Percentiles rank a stretch among this genome's conserved stretches.
phyloP scores from a whole-genome alignment of 371 early-diverging fungal species.

The Mucor velutinosus region DNA sequence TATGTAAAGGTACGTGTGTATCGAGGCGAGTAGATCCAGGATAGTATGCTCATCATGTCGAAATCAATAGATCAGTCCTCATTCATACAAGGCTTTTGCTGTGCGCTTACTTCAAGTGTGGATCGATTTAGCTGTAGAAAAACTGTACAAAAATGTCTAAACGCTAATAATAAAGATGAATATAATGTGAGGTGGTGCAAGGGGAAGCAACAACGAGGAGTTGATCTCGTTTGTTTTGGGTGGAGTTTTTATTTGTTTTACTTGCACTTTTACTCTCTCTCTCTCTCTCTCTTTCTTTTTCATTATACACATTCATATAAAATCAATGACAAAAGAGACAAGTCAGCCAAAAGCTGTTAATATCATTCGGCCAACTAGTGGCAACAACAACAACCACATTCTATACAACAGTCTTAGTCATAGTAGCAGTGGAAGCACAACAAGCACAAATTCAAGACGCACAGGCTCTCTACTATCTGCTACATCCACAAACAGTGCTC shows the following conservation, averaged over 20 bases:
- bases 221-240: background rate
- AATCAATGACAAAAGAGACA: slow-evolving; percentile 27
- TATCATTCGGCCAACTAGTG: slow-evolving; percentile 25
- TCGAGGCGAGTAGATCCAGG: background rate
- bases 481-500: slow-evolving; percentile 8
- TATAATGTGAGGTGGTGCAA: background rate
- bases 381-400: background rate
- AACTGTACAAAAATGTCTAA: background rate
- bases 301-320: background rate
- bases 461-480: slow-evolving; percentile 7
- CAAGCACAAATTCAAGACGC: slow-evolving; percentile 8
- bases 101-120: background rate
- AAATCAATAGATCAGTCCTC: background rate
- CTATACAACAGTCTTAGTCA: slow-evolving; percentile 4
- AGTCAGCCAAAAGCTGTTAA: slow-evolving; percentile 32
- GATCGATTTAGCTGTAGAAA: background rate
- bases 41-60: background rate
- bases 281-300: slow-evolving; percentile 3
- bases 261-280: background rate
- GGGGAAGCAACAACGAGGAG: slow-evolving; percentile 2
- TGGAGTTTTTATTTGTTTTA: background rate
- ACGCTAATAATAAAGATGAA: background rate
- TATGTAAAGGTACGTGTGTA: background rate
- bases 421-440: slow-evolving; percentile 15
- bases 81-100: background rate